Evolutionary conservation across 164 flowering plant species (phyloP), one percentile per base, ranked within the genome.

Genomic region (Cinnamomum micranthum): DNA sequence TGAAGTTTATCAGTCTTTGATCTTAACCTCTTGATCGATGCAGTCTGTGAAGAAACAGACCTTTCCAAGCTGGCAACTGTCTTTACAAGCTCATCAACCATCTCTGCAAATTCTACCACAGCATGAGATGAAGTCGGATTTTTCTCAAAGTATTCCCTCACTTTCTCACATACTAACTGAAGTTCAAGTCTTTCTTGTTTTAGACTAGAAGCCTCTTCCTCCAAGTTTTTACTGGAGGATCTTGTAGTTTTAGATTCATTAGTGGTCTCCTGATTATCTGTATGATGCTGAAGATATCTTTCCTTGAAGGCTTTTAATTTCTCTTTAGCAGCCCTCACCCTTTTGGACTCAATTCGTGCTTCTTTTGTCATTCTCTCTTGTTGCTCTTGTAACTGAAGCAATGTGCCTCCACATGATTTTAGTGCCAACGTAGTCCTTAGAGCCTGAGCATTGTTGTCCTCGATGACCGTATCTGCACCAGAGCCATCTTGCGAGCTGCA

Each of bases 81-180:
- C 55, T 83, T 84, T 60, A 91, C 97, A 64, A 92, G 90, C 76
- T 89, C 90, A 76, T 95, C 95, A 65, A 95, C 88, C 83, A 84
- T 89, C 75, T 93, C 95, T 19, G 87, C 94, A 84, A 93, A 76
- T 64, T 91, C 90, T 73, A 87, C 65, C 80, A 87, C 87, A 6
- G 81, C 83, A 2, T 86, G 80, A 71, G 83, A 79, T 33, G 76
- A 20, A 25, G 65, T 74, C 1, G 81, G 65, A 11, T 75, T 80
- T 4, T 50, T 79, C 84, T 82, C 80, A 25, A 80, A 75, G 15
- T 82, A 72, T 33, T 81, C 83, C 24, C 68, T 82, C 23, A 85
- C 77, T 74, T 81, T 80, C 69, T 79, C 77, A 19, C 69, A 69
- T 2, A 79, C 28, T 24, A 74, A 33, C 63, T 81, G 84, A 22